A percentile compares a stretch with the other conserved stretches of the same genome.
Evolutionary conservation across 495 filamentous ascomycete genomes (phyloP).

Genomic region (Hypoxylon fragiforme): DNA sequence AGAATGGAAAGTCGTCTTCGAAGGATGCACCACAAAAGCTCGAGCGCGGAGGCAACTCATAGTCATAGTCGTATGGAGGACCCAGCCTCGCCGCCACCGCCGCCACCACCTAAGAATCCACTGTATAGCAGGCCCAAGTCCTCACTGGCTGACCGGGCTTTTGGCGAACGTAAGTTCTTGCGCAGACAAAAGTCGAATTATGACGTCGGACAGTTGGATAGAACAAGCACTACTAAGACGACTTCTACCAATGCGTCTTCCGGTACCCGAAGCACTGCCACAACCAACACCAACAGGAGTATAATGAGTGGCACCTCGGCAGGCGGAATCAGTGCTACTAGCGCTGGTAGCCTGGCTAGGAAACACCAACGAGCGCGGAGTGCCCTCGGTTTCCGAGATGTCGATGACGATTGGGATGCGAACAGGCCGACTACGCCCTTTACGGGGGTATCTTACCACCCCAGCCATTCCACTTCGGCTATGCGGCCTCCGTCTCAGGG

Average conservation of each 20-base stretch:
- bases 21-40: conserved; percentile 67
- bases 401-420: conserved; percentile 47
- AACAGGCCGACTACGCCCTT: conserved; percentile 71
- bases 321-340: conserved; percentile 89
- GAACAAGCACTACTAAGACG: conserved; percentile 86
- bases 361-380: conserved; percentile 62
- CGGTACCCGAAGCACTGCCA: conserved; percentile 72
- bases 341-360: conserved; percentile 87
- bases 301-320: conserved; percentile 93
- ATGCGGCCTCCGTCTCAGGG: conserved; percentile 52
- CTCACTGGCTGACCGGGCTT: conserved; percentile 44
- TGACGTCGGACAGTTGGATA: conserved; percentile 72
- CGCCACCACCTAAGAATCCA: conserved; percentile 65
- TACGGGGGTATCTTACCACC: conserved; percentile 79
- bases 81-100: conserved; percentile 57
- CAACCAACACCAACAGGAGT: conserved; percentile 78
- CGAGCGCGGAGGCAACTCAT: conserved; percentile 27
- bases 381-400: conserved; percentile 55
- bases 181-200: conserved; percentile 77
- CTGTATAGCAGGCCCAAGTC: conserved; percentile 54
- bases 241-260: conserved; percentile 77
- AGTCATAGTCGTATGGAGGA: conserved; percentile 48
- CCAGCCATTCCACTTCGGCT: conserved; percentile 67
- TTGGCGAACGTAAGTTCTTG: conserved; percentile 43
- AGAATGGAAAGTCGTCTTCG: conserved; percentile 82